Base-by-base conservation (phyloP, 768 basidiomycete genomes). In the Phaeotremella fagi region DNA sequence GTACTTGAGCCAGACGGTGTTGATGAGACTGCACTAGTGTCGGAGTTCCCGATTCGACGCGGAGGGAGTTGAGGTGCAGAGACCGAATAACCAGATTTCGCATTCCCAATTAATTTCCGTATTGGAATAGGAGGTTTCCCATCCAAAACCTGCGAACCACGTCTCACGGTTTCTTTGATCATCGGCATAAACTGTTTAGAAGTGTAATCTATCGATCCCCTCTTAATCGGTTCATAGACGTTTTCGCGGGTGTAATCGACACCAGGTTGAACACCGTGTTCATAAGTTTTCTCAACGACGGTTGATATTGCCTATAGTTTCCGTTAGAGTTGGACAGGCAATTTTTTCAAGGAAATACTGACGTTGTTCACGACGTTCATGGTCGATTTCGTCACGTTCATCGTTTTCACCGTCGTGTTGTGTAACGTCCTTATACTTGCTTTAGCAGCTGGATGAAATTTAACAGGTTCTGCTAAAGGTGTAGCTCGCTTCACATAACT, bases 371-470 rank as follows among this genome's bases (percentile, higher is more conserved):
- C 82, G 50, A 80, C 68, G 2, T 75, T 75, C 29, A 86, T 77
- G 0, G 86, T 87, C 57, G 81, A 80, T 14, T 80, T 69, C 49
- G 83, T 86, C 55, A 85, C 80, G 61, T 82, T 80, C 28, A 84
- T 84, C 0, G 85, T 86, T 61, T 83, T 78, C 0, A 82, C 83
- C 53, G 79, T 84, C 50, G 84, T 76, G 9, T 82, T 78, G 61
- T 88, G 86, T 1, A 85, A 82, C 2, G 76, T 78, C 3, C 80
- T 72, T 0, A 89, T 79, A 2, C 81, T 80, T 43, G 80, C 78
- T 27, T 81, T 81, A 0, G 85, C 82, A 16, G 71, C 76, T 37
- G 82, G 81, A 2, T 83, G 84, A 64, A 86, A 82, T 47, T 80
- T 79, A 18, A 85, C 76, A 6, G 77, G 75, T 52, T 81, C 80